Conservation (phyloP, 495 filamentous ascomycete species). For the Trichoderma asperelloides region DNA sequence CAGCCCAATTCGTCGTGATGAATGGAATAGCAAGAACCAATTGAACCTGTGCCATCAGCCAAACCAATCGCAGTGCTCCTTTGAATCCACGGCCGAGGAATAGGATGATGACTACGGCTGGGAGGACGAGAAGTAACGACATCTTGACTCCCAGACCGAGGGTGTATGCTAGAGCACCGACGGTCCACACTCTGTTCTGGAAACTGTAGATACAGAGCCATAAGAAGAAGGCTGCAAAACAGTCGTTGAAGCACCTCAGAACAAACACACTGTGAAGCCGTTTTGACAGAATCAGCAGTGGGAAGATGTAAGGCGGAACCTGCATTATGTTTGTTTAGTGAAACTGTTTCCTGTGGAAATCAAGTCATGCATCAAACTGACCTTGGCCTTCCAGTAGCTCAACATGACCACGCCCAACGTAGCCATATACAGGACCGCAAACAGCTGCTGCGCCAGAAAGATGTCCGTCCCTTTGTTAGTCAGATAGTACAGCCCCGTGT, state of each 20-base stretch:
- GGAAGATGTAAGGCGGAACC: constrained; percentile 84
- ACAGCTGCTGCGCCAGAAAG: constrained; percentile 67
- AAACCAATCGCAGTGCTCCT: constrained; percentile 53
- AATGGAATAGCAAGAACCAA: constrained; percentile 73
- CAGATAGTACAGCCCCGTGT: constrained; percentile 65
- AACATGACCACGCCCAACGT: constrained; percentile 68
- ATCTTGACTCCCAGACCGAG: constrained; percentile 85
- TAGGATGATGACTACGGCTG: constrained; percentile 65
- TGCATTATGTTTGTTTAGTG: constrained; percentile 20
- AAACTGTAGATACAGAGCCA: constrained; percentile 72
- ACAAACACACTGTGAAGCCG: constrained; percentile 89
- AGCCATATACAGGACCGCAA: constrained; percentile 65
- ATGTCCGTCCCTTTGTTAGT: constrained; percentile 74
- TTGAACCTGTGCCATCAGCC: constrained; percentile 66
- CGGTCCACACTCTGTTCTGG: constrained; percentile 60
- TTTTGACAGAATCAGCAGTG: constrained; percentile 81
- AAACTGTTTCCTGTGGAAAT: background rate
- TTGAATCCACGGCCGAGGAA: constrained; percentile 59
- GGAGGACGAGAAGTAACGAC: constrained; percentile 73
- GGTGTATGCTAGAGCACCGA: constrained; percentile 65
- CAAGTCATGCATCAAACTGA: constrained; percentile 20
- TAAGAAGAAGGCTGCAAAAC: constrained; percentile 71
- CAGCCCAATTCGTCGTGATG: constrained; percentile 51
- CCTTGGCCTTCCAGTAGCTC: constrained; percentile 70
- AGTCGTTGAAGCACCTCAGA: constrained; percentile 91